A percentile compares a stretch with the other conserved stretches of the same genome.
Evolutionary conservation across 495 filamentous ascomycete genomes (phyloP).

Genomic region (Barbatosphaeria neglecta): DNA sequence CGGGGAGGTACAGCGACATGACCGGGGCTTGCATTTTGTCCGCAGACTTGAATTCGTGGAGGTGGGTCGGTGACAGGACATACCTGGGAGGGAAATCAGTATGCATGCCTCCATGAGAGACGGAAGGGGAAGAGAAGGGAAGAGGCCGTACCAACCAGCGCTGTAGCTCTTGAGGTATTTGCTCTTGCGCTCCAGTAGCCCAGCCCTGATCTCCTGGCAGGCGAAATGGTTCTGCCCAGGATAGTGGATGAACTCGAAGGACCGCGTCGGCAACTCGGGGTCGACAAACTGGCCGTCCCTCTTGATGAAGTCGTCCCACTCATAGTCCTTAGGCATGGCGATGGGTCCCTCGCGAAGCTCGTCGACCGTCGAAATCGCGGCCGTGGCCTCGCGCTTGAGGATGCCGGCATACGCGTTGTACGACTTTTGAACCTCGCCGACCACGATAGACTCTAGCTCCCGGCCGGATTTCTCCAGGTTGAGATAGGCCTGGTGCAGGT

Average conservation of each 20-base stretch:
- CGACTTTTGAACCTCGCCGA: slow-evolving; percentile 93
- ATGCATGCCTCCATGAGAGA: background rate
- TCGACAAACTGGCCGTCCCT: slow-evolving; percentile 81
- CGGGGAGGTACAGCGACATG: slow-evolving; percentile 91
- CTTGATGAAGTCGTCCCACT: slow-evolving; percentile 79
- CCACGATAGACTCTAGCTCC: slow-evolving; percentile 88
- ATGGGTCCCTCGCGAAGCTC: slow-evolving; percentile 76
- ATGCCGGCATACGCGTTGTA: slow-evolving; percentile 89
- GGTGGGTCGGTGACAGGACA: slow-evolving; percentile 87
- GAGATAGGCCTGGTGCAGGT: slow-evolving; percentile 86
- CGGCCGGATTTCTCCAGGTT: slow-evolving; percentile 91
- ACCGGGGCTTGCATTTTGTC: slow-evolving; percentile 56
- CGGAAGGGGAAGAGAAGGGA: background rate
- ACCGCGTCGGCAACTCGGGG: slow-evolving; percentile 65
- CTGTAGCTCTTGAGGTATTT: slow-evolving; percentile 98
- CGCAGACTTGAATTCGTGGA: slow-evolving; percentile 96
- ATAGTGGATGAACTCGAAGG: slow-evolving; percentile 76
- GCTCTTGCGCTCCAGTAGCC: slow-evolving; percentile 91
- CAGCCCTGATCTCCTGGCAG: slow-evolving; percentile 74
- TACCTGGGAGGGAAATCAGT: slow-evolving; percentile 52
- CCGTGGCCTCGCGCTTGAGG: slow-evolving; percentile 78
- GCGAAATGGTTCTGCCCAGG: slow-evolving; percentile 86
- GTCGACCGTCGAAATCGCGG: slow-evolving; percentile 64
- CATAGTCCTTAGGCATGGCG: slow-evolving; percentile 78
- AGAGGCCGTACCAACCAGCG: slow-evolving; percentile 68